A percentile compares a stretch with the other conserved stretches of the same genome.
Evolutionary conservation across 108 stramenopile genomes (phyloP).

Genomic region (Nitzschia sp.): DNA sequence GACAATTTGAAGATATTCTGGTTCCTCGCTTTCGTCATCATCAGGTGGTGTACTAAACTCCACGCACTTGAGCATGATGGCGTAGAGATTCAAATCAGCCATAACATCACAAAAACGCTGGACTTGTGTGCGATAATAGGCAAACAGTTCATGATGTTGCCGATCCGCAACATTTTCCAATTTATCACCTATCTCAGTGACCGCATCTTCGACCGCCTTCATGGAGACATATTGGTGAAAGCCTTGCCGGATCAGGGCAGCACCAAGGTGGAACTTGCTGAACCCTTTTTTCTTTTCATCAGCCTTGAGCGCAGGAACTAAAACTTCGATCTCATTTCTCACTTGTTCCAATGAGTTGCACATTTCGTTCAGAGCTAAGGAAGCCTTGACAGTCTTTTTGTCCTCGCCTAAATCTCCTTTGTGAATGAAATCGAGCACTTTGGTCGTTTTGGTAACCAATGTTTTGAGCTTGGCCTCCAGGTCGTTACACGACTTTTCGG

Average conservation of each 20-base stretch:
- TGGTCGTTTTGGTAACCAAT: neutral
- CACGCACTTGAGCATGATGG: constrained; percentile 36
- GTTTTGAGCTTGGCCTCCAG: constrained; percentile 8
- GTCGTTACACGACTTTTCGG: constrained; percentile 12
- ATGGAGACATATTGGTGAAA: constrained; percentile 29
- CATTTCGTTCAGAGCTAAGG: constrained; percentile 36
- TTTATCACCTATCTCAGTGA: constrained; percentile 4
- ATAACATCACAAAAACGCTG: constrained; percentile 34
- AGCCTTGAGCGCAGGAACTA: constrained; percentile 10
- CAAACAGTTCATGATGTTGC: constrained; percentile 17
- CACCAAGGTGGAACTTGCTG: constrained; percentile 35
- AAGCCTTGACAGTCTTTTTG: constrained; percentile 30
- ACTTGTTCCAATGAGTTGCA: constrained; percentile 4
- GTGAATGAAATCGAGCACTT: constrained; percentile 9
- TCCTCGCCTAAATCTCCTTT: constrained; percentile 33
- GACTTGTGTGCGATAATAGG: constrained; percentile 22
- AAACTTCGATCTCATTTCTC: constrained; percentile 4
- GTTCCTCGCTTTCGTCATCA: constrained; percentile 23
- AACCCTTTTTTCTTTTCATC: constrained; percentile 19
- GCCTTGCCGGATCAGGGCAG: constrained; percentile 19
- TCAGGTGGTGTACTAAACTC: constrained; percentile 23
- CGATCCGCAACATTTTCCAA: constrained; percentile 26
- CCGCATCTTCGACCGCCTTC: constrained; percentile 21
- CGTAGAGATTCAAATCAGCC: constrained; percentile 32
- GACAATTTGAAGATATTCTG: constrained; percentile 22